Evolutionary conservation across 2,329 filamentous ascomycete species (phyloP), one percentile per base, ranked within the genome.

Genomic region (Neocatenulostroma microsporum): DNA sequence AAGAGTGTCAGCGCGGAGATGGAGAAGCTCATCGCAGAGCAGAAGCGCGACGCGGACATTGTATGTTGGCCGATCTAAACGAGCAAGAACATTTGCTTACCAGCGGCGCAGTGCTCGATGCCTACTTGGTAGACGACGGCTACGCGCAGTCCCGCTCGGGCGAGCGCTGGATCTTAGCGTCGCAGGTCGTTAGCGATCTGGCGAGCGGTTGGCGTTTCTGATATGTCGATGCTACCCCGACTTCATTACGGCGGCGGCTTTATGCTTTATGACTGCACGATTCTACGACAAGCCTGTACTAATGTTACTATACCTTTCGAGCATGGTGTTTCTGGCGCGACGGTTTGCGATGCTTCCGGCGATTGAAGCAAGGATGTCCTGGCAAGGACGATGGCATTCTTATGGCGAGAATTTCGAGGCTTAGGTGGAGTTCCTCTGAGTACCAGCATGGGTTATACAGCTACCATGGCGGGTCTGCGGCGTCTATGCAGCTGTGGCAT

Each of bases 31-130:
- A 48, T 51, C 38, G 44, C 49, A 3, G 53, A 56, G 47, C 44
- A 44, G 41, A 54, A 52, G 44, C 45, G 45, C 17, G 55, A 55
- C 34, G 47, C 48, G 3, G 54, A 57, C 37, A 53, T 51, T 33
- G 48, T 55, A 40, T 30, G 49, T 39, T 24, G 19, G 15, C 21
- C 5, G 8, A 24, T 24, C 6, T 30, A 24, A n/a, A n/a, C n/a
- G n/a, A n/a, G n/a, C n/a, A n/a, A n/a, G n/a, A n/a, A n/a, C 12
- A 20, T 28, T 20, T 17, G 23, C 42, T 45, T 21, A 44, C 39
- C 11, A 3, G 21, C 10, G 4, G 23, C n/a, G 12, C 21, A 47
- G 44, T 47, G 44, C 34, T 36, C 44, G 12, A 39, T 44, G 39
- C 44, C 44, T 5, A 29, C 41, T 23, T 47, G 41, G 41, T 43